A percentile compares a stretch with the other conserved stretches of the same genome.
These are phyloP conservation scores for Didymella pinodella DNA, from an alignment of 2,329 filamentous ascomycete genomes.

Conservation along the genomic window DNA sequence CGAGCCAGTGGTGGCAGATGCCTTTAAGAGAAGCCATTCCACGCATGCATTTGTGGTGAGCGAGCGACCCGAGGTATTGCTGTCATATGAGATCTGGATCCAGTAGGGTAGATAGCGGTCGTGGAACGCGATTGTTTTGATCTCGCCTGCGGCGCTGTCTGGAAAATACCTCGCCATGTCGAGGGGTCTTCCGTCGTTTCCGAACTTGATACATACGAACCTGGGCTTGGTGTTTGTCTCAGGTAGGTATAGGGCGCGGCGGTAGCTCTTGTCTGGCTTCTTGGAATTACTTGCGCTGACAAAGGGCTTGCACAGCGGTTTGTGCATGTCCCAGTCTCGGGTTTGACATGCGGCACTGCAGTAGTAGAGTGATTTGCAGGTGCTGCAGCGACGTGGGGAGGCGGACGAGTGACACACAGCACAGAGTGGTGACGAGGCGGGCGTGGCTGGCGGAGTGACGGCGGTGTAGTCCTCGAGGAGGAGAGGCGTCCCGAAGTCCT, in stretches of 20 bases:
- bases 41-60: conserved; percentile 6
- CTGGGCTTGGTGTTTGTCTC: not conserved
- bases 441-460: conserved; percentile 1
- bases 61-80: conserved; percentile 8
- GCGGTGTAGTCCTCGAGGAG: conserved; percentile 21
- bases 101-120: conserved; percentile 18
- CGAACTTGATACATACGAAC: conserved; percentile 15
- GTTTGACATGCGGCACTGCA: conserved; percentile 19
- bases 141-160: not conserved
- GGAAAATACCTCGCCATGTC: conserved; percentile 16
- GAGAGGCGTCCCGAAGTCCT: conserved; percentile 22
- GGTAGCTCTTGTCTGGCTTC: not conserved
- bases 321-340: conserved; percentile 21
- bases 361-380: conserved; percentile 24
- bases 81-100: conserved; percentile 25
- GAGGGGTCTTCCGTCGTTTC: conserved; percentile 3
- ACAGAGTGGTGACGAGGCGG: conserved; percentile 10
- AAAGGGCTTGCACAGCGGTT: conserved; percentile 18
- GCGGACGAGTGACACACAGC: conserved; percentile 14
- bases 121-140: conserved; percentile 25
- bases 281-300: not conserved
- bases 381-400: conserved; percentile 16
- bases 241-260: conserved; percentile 18
- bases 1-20: not conserved
- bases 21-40: not conserved